These are phyloP conservation scores for Pulicaria dysenterica DNA, from an alignment of 129 eudicot species.

Conservation along the genomic window DNA sequence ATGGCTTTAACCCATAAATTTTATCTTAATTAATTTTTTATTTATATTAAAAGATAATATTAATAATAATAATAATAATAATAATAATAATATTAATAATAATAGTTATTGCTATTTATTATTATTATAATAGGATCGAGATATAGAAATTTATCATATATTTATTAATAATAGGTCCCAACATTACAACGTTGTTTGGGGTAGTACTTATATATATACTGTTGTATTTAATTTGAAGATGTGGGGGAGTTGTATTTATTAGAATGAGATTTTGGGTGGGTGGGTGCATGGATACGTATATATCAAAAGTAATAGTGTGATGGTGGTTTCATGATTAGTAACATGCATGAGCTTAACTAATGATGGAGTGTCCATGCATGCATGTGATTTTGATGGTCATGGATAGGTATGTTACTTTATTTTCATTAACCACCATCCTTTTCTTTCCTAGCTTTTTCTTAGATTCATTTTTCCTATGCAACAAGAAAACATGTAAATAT, in stretches of 20 bases:
- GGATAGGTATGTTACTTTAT: not conserved
- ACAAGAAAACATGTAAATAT: not conserved
- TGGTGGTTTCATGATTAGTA: conserved; percentile 3
- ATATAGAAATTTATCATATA: no score
- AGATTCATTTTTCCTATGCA: not conserved
- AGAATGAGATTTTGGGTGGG: conserved; percentile 3
- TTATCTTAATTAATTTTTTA: no score
- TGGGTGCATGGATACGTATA: not conserved
- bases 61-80: no score
- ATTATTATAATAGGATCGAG: no score
- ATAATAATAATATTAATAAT: no score
- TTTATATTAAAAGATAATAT: no score
- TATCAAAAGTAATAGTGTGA: not conserved
- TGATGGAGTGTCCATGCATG: no score
- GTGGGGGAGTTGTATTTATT: conserved; percentile 2
- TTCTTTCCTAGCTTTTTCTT: not conserved
- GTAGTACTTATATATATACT: no score
- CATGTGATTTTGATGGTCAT: conserved; percentile 19
- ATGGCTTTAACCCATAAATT: no score
- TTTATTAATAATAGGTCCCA: no score
- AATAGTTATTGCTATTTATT: no score
- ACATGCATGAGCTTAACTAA: conserved; percentile 4
- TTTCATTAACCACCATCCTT: not conserved
- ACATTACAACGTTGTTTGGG: no score
- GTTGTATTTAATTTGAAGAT: conserved; percentile 9